phyloP scores from a whole-genome alignment of 441 rosid genomes.

The Capsella rubella region DNA sequence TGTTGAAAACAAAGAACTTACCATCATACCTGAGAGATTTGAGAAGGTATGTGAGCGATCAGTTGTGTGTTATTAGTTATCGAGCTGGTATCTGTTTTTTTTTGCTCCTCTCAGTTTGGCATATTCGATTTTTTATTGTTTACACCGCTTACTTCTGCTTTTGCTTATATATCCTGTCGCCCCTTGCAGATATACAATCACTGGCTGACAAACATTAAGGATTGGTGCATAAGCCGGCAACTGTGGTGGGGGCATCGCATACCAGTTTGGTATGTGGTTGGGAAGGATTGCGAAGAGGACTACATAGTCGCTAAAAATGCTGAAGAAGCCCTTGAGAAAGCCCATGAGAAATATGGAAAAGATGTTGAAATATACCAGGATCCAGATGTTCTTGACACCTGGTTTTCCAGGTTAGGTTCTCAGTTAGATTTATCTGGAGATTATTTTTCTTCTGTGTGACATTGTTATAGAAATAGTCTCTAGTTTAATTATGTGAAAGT shows the following conservation, averaged over 20 bases:
- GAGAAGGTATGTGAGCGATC: constrained; percentile 69
- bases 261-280: constrained; percentile 96
- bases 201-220: constrained; percentile 96
- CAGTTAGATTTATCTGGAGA: constrained; percentile 22
- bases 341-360: constrained; percentile 75
- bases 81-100: constrained; percentile 6
- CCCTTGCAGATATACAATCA: constrained; percentile 83
- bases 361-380: constrained; percentile 90
- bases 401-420: constrained; percentile 89
- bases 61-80: constrained; percentile 19
- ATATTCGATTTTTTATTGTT: constrained; percentile 8
- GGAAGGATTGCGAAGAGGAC: constrained; percentile 86
- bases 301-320: constrained; percentile 82
- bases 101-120: constrained; percentile 19
- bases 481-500: constrained; percentile 15
- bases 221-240: constrained; percentile 99
- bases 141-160: constrained; percentile 13
- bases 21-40: constrained; percentile 92
- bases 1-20: constrained; percentile 78
- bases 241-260: constrained; percentile 99
- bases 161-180: constrained; percentile 10
- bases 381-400: constrained; percentile 97
- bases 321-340: constrained; percentile 83
- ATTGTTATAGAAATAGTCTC: not conserved
- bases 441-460: constrained; percentile 6